phyloP scores from a whole-genome alignment of 352 stramenopile genomes.

The Saprolegnia parasitica region DNA sequence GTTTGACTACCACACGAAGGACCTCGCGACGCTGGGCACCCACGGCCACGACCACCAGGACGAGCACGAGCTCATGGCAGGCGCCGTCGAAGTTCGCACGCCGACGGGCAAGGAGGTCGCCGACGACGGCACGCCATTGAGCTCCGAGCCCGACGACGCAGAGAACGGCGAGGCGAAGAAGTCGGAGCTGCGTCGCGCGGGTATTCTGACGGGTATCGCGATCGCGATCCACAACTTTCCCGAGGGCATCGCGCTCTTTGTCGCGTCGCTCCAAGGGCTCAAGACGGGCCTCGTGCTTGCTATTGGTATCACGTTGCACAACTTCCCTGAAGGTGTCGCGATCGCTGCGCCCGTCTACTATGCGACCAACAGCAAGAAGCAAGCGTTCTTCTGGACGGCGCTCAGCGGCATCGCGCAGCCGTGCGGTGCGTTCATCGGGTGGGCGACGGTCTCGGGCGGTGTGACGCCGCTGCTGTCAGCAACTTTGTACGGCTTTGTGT shows the following conservation, averaged over 20 bases:
- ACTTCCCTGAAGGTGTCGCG: constrained; percentile 95
- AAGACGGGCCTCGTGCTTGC: constrained; percentile 87
- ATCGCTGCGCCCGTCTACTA: constrained; percentile 96
- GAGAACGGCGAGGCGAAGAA: constrained; percentile 30
- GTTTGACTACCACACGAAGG: constrained; percentile 34
- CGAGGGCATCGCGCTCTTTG: constrained; percentile 94
- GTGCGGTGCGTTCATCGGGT: constrained; percentile 87
- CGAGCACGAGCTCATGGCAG: neutral
- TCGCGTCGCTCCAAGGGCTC: constrained; percentile 87
- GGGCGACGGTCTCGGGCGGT: constrained; percentile 53
- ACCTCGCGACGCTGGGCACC: neutral
- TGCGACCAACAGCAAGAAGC: constrained; percentile 87
- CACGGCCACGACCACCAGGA: neutral
- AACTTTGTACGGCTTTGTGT: constrained; percentile 88
- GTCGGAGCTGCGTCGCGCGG: constrained; percentile 68
- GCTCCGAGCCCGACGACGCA: neutral
- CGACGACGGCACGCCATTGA: neutral
- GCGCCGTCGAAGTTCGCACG: neutral
- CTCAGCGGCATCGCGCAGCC: constrained; percentile 89
- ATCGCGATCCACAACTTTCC: constrained; percentile 98
- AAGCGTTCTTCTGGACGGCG: constrained; percentile 91
- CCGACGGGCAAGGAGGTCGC: neutral
- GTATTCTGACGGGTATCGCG: constrained; percentile 90
- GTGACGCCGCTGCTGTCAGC: constrained; percentile 68
- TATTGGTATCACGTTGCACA: constrained; percentile 96